phyloP scores from a whole-genome alignment of 2,329 filamentous ascomycete species.

The Tolypocladium inflatum region DNA sequence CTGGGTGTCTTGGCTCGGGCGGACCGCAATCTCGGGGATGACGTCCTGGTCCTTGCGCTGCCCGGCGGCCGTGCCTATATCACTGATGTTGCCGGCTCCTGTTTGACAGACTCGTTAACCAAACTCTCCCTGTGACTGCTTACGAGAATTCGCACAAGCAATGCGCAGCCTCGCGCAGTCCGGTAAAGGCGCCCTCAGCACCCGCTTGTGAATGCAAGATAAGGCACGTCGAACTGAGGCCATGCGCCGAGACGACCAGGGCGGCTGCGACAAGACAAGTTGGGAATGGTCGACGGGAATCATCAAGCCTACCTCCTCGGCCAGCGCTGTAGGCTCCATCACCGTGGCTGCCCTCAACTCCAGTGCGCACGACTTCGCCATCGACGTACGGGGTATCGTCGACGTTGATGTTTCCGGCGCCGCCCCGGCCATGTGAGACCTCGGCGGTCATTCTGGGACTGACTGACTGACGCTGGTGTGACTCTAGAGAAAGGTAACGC shows the following conservation, averaged over 20 bases:
- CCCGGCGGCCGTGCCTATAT: constrained; percentile 27
- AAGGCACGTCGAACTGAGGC: background rate
- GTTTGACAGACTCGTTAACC: background rate
- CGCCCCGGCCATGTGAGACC: constrained; percentile 52
- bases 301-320: constrained; percentile 39
- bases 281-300: background rate
- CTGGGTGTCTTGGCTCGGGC: constrained; percentile 34
- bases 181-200: too few relatives aligned
- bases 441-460: constrained; percentile 26
- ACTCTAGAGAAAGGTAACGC: background rate
- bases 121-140: background rate
- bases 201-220: too few relatives aligned
- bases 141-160: background rate
- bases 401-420: constrained; percentile 50
- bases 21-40: constrained; percentile 42
- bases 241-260: background rate
- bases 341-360: constrained; percentile 43
- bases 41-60: constrained; percentile 41
- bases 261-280: background rate
- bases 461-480: constrained; percentile 9
- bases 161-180: background rate
- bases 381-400: constrained; percentile 52
- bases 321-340: constrained; percentile 51
- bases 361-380: constrained; percentile 49
- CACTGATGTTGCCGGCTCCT: constrained; percentile 52